Evolutionary conservation across 345 rosid genomes (phyloP).

Genomic region (Arabis hirsuta): DNA sequence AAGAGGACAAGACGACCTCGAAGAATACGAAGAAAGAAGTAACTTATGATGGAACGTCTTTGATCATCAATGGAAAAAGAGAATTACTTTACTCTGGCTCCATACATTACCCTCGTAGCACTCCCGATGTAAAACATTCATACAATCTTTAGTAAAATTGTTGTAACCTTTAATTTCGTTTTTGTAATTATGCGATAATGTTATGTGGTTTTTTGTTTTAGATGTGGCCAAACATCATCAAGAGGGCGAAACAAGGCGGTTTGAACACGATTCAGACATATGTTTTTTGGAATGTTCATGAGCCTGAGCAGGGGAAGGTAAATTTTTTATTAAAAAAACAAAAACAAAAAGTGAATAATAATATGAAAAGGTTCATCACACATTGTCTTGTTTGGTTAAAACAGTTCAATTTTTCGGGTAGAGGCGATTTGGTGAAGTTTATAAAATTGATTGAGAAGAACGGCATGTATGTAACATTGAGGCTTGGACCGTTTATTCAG

Average conservation of each 20-base stretch:
- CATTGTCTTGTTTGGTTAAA: slow-evolving; percentile 7
- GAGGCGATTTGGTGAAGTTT: slow-evolving; percentile 75
- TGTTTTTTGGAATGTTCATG: slow-evolving; percentile 75
- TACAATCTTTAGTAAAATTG: background rate
- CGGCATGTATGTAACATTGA: slow-evolving; percentile 62
- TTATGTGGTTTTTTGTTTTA: slow-evolving; percentile 18
- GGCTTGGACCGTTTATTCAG: slow-evolving; percentile 92
- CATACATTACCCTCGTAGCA: slow-evolving; percentile 51
- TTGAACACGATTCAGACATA: slow-evolving; percentile 70
- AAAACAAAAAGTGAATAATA: background rate
- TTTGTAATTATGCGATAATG: background rate
- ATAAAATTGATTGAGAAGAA: slow-evolving; percentile 61
- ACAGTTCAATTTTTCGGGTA: slow-evolving; percentile 75
- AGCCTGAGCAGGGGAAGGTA: slow-evolving; percentile 52
- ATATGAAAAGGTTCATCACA: background rate
- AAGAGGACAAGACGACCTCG: slow-evolving; percentile 14
- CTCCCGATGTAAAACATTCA: slow-evolving; percentile 43
- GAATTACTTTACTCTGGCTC: slow-evolving; percentile 49
- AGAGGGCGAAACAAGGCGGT: slow-evolving; percentile 59
- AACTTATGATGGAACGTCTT: slow-evolving; percentile 49
- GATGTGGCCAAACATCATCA: slow-evolving; percentile 52
- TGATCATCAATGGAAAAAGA: slow-evolving; percentile 47
- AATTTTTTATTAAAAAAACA: background rate
- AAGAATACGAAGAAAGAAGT: slow-evolving; percentile 35
- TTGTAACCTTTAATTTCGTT: background rate